Percentiles rank a stretch among this genome's conserved stretches.
Conservation (phyloP, 768 basidiomycete genomes). For the Paxillus ammoniavirescens region DNA sequence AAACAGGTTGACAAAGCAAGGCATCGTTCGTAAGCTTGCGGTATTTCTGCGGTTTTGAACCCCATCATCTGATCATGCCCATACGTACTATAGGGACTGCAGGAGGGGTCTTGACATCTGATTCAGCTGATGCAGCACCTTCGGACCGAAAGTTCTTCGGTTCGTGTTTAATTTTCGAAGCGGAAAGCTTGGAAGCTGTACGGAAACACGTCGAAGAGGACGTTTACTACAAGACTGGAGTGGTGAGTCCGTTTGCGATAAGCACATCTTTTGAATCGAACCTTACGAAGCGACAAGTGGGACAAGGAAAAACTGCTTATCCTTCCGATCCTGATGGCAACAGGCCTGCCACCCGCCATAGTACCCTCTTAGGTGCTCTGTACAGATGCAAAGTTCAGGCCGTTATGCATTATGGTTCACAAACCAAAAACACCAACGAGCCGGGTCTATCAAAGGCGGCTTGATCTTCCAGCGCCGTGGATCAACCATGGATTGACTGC, state of each 20-base stretch:
- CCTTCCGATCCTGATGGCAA: constrained; percentile 39
- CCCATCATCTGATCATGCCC: constrained; percentile 10
- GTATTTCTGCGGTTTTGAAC: background rate
- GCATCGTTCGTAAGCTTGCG: constrained; percentile 47
- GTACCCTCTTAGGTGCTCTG: constrained; percentile 4
- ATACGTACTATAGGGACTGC: constrained; percentile 43
- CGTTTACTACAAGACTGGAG: constrained; percentile 19
- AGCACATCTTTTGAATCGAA: background rate
- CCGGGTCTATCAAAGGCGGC: background rate
- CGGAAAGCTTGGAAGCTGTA: constrained; percentile 47
- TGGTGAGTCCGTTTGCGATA: constrained; percentile 16
- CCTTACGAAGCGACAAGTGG: constrained; percentile 42
- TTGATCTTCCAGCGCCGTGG: no score
- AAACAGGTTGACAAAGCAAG: constrained; percentile 34
- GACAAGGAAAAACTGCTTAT: constrained; percentile 56
- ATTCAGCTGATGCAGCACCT: constrained; percentile 47
- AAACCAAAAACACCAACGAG: background rate
- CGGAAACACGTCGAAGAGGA: constrained; percentile 24
- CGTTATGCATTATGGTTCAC: no score
- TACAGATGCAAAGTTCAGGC: background rate
- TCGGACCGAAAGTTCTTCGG: constrained; percentile 58
- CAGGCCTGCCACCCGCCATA: constrained; percentile 8
- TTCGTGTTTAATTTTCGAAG: constrained; percentile 53
- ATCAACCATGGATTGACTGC: no score
- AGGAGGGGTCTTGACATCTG: constrained; percentile 54